These are phyloP conservation scores for Phytophthora pinifolia DNA, from an alignment of 352 stramenopile species.

Conservation along the genomic window DNA sequence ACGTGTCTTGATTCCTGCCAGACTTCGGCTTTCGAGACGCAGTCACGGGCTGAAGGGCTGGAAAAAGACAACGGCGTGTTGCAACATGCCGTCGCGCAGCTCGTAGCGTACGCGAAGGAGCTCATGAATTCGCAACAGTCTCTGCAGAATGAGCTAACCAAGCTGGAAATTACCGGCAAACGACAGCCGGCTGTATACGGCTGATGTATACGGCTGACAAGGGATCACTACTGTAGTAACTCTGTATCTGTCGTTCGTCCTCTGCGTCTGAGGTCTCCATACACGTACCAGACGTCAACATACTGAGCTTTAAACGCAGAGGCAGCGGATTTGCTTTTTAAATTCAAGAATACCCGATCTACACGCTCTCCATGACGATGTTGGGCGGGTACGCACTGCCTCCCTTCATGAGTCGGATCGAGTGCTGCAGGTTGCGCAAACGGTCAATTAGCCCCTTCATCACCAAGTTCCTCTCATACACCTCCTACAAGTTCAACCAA, in stretches of 20 bases:
- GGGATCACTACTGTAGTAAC: too few species aligned
- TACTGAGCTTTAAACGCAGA: neutral
- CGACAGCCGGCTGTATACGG: slow-evolving; percentile 46
- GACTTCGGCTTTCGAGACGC: slow-evolving; percentile 30
- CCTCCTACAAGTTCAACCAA: slow-evolving; percentile 44
- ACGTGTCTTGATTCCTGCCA: slow-evolving; percentile 50
- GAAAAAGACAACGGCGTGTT: slow-evolving; percentile 55
- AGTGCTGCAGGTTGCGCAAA: slow-evolving; percentile 72
- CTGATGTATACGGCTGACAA: too few species aligned
- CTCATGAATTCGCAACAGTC: slow-evolving; percentile 45
- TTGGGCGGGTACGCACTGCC: slow-evolving; percentile 53
- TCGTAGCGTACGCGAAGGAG: slow-evolving; percentile 55
- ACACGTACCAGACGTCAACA: too few species aligned
- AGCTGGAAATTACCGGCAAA: slow-evolving; percentile 47
- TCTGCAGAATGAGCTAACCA: slow-evolving; percentile 49
- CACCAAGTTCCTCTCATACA: slow-evolving; percentile 83
- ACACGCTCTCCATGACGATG: slow-evolving; percentile 83
- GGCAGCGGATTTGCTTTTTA: neutral
- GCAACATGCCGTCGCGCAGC: slow-evolving; percentile 46
- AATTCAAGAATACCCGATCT: slow-evolving; percentile 17
- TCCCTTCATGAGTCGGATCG: slow-evolving; percentile 73
- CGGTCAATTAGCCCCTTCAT: slow-evolving; percentile 87
- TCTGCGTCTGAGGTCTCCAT: too few species aligned
- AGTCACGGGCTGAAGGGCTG: slow-evolving; percentile 36
- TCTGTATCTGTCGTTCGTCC: too few species aligned